Evolutionary conservation across 2,329 filamentous ascomycete genomes (phyloP).

Genomic region (Botrytis fragariae): DNA sequence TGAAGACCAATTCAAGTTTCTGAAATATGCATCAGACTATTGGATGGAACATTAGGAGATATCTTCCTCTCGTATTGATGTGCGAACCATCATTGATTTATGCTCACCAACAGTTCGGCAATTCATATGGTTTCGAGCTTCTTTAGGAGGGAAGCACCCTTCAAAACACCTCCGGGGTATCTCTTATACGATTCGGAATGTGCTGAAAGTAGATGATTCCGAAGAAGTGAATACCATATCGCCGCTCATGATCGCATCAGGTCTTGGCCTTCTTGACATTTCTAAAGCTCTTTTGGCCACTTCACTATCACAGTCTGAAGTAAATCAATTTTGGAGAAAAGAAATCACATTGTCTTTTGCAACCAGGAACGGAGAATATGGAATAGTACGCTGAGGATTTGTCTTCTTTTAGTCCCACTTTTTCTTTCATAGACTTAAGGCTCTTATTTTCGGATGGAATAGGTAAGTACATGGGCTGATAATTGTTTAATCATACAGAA

Average conservation of each 20-base stretch:
- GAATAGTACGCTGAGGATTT: no score
- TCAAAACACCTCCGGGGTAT: background rate
- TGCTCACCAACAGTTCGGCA: background rate
- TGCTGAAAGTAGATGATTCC: background rate
- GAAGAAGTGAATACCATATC: background rate
- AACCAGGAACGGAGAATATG: no score
- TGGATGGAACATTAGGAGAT: background rate
- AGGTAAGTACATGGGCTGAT: no score
- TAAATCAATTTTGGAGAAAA: background rate
- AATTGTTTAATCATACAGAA: no score
- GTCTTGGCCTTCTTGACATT: background rate
- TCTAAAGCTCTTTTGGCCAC: background rate
- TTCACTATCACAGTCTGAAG: background rate
- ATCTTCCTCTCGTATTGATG: background rate
- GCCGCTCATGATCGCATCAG: background rate
- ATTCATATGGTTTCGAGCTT: background rate
- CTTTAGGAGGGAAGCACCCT: background rate
- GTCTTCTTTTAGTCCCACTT: no score
- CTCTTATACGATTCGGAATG: fast-evolving
- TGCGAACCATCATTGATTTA: background rate
- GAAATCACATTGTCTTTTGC: background rate
- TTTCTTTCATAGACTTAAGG: no score
- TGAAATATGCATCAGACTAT: background rate
- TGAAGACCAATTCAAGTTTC: background rate
- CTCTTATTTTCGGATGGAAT: no score